A percentile compares a stretch with the other conserved stretches of the same genome.
These are phyloP conservation scores for Cordia subcordata DNA, from an alignment of 257 asterid genomes.

Conservation along the genomic window DNA sequence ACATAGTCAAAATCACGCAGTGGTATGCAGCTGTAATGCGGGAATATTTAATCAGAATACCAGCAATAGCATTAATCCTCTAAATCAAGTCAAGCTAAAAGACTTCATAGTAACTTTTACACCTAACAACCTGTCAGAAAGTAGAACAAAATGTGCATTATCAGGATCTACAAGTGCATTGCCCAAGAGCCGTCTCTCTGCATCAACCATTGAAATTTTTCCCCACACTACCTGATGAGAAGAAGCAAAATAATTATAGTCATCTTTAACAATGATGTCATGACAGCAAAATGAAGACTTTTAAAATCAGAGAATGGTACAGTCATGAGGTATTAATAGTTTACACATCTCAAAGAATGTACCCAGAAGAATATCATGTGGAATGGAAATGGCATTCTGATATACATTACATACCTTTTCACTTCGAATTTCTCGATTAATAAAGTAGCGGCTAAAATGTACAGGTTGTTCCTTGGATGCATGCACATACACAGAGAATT, in stretches of 20 bases:
- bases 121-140: slow-evolving; percentile 79
- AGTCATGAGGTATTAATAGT: too few relatives aligned
- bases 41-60: slow-evolving; percentile 26
- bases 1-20: slow-evolving; percentile 78
- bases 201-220: slow-evolving; percentile 94
- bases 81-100: slow-evolving; percentile 3
- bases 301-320: too few relatives aligned
- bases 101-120: slow-evolving; percentile 1
- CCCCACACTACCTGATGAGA: slow-evolving; percentile 91
- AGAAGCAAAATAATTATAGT: background rate
- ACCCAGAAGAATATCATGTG: too few relatives aligned
- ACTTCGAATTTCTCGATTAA: slow-evolving; percentile 88
- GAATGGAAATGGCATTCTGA: background rate
- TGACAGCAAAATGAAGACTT: background rate
- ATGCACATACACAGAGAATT: slow-evolving; percentile 91
- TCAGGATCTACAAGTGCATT: slow-evolving; percentile 80
- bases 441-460: slow-evolving; percentile 94
- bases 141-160: slow-evolving; percentile 82
- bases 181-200: slow-evolving; percentile 89
- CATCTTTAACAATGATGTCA: background rate
- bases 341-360: too few relatives aligned
- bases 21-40: slow-evolving; percentile 86
- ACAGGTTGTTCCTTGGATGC: slow-evolving; percentile 90
- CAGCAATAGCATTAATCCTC: slow-evolving; percentile 1
- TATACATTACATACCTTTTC: slow-evolving; percentile 44